phyloP scores from a whole-genome alignment of 192 early-diverging fungal species.

The Gryganskiella cystojenkinii region DNA sequence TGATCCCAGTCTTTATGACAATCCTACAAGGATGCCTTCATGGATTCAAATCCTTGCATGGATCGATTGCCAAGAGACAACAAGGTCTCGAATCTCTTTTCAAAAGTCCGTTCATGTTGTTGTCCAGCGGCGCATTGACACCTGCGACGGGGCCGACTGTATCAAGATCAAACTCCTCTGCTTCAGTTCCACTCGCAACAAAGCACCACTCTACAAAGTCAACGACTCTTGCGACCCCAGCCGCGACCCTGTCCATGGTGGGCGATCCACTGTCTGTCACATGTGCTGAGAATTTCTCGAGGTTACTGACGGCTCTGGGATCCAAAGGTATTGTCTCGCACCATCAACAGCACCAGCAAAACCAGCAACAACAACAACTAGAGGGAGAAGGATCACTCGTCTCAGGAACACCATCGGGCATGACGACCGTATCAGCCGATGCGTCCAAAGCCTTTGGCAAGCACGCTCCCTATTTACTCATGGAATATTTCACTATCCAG shows the following conservation, averaged over 20 bases:
- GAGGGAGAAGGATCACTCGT: background rate
- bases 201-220: too few species aligned
- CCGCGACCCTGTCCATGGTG: background rate
- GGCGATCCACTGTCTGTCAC: slow-evolving; percentile 32
- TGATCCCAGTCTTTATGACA: slow-evolving; percentile 62
- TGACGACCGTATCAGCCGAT: slow-evolving; percentile 15
- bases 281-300: slow-evolving; percentile 46
- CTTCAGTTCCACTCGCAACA: too few species aligned
- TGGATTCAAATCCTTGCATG: slow-evolving; percentile 66
- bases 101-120: slow-evolving; percentile 53
- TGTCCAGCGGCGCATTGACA: slow-evolving; percentile 50
- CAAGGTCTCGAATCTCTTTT: slow-evolving; percentile 30
- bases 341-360: slow-evolving; percentile 16
- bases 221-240: too few species aligned
- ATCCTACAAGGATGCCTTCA: slow-evolving; percentile 67
- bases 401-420: slow-evolving; percentile 10
- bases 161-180: slow-evolving; percentile 1
- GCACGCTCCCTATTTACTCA: slow-evolving; percentile 59
- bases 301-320: slow-evolving; percentile 44
- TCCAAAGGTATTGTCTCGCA: slow-evolving; percentile 37
- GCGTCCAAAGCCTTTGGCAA: slow-evolving; percentile 56
- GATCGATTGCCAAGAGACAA: slow-evolving; percentile 55
- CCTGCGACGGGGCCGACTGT: slow-evolving; percentile 1
- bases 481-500: slow-evolving; percentile 71
- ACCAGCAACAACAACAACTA: background rate